Evolutionary conservation across 2,329 filamentous ascomycete species (phyloP), one percentile per base, ranked within the genome.

Genomic region (Stemphylium vesicarium): DNA sequence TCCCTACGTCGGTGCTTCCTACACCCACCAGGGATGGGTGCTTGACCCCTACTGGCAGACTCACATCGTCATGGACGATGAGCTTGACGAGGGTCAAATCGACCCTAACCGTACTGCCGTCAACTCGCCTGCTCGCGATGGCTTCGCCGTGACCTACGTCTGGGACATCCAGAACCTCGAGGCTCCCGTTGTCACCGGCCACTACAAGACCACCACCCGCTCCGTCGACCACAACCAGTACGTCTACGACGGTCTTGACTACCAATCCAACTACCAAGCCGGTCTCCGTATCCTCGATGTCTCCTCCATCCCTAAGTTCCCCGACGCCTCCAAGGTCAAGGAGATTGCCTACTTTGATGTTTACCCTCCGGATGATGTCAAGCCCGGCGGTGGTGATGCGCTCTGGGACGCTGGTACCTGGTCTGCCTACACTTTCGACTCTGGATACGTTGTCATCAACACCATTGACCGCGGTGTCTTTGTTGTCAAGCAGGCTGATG

Each of bases 11-110:
- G 83, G 83, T 36, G 80, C 80, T 9, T 70, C 76, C 4, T 86
- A 86, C 73, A 84, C 82, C 12, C 84, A 87, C 61, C 83, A 85
- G 66, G 84, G 84, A 5, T 85, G 83, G 82, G 73, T 85, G 3
- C 73, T 82, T 18, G 68, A 74, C 48, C 63, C 69, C 15, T 62
- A 59, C 35, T 75, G 70, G 71, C 72, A 75, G 26, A 71, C 71
- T 3, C 70, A 74, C 39, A 57, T 76, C 13, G 64, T 76, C 40
- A 65, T 76, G 56, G 73, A 76, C 50, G 73, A 76, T 51, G 73
- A 76, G 59, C 70, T 74, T 45, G 73, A 76, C 50, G 73, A 76
- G 61, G 71, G 71, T 51, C 68, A 71, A n/a, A 65, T 73, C 29
- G 63, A 70, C 38, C 57, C 62, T 18, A 59, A 66, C 43, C 64